Conservation (phyloP, 805 yeast species). For the Lipomyces spencermartinsiae region DNA sequence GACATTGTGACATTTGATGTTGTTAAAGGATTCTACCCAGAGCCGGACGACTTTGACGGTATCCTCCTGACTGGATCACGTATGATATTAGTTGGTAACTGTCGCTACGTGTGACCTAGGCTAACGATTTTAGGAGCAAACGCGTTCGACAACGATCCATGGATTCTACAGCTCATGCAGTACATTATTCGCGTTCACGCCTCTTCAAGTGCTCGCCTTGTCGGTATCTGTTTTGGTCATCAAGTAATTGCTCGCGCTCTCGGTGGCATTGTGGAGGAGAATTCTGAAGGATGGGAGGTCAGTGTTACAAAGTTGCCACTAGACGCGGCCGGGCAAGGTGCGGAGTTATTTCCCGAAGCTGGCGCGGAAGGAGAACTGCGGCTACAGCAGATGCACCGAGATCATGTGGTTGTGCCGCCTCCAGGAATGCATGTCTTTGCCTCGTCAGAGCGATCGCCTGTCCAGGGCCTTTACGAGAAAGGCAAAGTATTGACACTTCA, state of each 20-base stretch:
- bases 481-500: conserved; percentile 70
- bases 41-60: conserved; percentile 41
- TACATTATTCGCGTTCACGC: conserved; percentile 35
- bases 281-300: conserved; percentile 73
- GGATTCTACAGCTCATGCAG: conserved; percentile 48
- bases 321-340: conserved; percentile 49
- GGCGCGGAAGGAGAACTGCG: conserved; percentile 43
- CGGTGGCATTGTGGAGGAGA: conserved; percentile 64
- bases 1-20: conserved; percentile 42
- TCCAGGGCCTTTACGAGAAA: conserved; percentile 71
- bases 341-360: conserved; percentile 46
- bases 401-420: conserved; percentile 53
- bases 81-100: conserved; percentile 4
- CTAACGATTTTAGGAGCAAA: conserved; percentile 28
- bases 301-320: conserved; percentile 62
- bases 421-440: conserved; percentile 55
- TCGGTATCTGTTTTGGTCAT: conserved; percentile 89
- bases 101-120: conserved; percentile 31
- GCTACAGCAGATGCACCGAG: conserved; percentile 66
- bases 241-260: conserved; percentile 73
- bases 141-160: conserved; percentile 46
- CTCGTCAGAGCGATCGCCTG: conserved; percentile 57
- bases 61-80: conserved; percentile 50
- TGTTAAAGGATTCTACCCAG: conserved; percentile 44
- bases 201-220: conserved; percentile 41